Base-by-base conservation (phyloP, 805 yeast species). In the Barnettozyma wickerhamii region DNA sequence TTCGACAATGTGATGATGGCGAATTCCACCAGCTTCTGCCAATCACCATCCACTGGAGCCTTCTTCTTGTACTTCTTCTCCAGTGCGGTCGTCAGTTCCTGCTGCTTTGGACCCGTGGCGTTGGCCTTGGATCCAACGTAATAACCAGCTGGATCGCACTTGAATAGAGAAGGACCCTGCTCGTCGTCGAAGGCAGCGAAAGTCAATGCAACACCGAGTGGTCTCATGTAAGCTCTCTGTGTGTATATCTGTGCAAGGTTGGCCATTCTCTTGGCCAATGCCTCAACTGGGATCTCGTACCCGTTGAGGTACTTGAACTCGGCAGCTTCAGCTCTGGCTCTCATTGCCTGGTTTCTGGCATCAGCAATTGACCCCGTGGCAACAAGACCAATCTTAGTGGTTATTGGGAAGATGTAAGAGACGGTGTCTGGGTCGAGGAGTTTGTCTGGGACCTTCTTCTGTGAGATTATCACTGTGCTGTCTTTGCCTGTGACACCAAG, bases 221-320 rank as follows among this genome's bases (percentile, higher is more conserved):
- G 99, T 65, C 99, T 80, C 98, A 93, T 93, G 65, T 91, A 91
- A 10, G 98, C 98, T 60, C 97, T 77, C 67, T 93, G 99, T 31
- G 99, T 93, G 65, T 89, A 93, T 48, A 93, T 78, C 70, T 93
- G 99, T 37, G 95, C 84, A 59, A 89, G 68, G 62, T 93, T 93
- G 41, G 98, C 98, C 85, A 93, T 83, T 62, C 97, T 77, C 68
- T 91, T 91, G 30, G 96, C 86, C 55, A 90, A 70, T 20, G 84
- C 87, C 59, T 88, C 96, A 48, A 86, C 87, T 3, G 98, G 98
- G 88, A 93, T 90, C 59, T 87, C 96, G 61, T 89, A 93, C 30
- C 99, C 99, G 63, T 87, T 86, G 61, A 86, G 84, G 69, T 91
- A 91, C 57, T 86, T 77, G 69, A 86, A 93, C 63, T 93, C 98